A percentile compares a stretch with the other conserved stretches of the same genome.
Evolutionary conservation across 2,329 filamentous ascomycete genomes (phyloP).

Genomic region (Botrytis fragariae): DNA sequence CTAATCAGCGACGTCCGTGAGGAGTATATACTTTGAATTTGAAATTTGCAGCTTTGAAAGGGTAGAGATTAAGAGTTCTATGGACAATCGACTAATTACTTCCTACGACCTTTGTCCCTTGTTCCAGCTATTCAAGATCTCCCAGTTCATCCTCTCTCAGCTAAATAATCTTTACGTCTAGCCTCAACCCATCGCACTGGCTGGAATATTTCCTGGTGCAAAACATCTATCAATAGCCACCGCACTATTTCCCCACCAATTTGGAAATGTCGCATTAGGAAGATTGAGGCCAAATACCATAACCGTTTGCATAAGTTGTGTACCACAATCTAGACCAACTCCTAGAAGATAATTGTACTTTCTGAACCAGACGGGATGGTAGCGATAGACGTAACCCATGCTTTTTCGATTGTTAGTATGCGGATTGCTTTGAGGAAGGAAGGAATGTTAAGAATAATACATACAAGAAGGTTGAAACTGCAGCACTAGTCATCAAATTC

Average conservation of each 20-base stretch:
- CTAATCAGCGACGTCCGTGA: no score
- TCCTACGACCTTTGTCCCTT: no score
- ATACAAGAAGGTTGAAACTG: conserved; percentile 34
- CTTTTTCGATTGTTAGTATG: background rate
- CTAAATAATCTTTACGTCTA: background rate
- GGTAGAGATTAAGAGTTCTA: background rate
- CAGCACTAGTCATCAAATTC: conserved; percentile 36
- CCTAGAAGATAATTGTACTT: conserved; percentile 76
- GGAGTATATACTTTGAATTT: background rate
- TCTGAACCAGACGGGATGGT: conserved; percentile 60
- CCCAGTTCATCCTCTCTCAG: background rate
- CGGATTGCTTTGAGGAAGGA: no score
- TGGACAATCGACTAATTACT: background rate
- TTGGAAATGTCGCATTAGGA: conserved; percentile 32
- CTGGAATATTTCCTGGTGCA: conserved; percentile 24
- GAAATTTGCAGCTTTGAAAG: background rate
- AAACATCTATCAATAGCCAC: conserved; percentile 34
- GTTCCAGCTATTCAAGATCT: background rate
- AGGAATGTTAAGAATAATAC: background rate
- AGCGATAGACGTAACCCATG: conserved; percentile 23
- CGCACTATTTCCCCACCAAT: conserved; percentile 38
- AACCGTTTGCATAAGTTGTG: conserved; percentile 64
- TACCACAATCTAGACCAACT: conserved; percentile 68
- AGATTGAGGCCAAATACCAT: conserved; percentile 58
- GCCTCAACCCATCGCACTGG: background rate